A percentile compares a stretch with the other conserved stretches of the same genome.
phyloP scores from a whole-genome alignment of 106 monocot genomes.

The Dendrobium chrysotoxum region DNA sequence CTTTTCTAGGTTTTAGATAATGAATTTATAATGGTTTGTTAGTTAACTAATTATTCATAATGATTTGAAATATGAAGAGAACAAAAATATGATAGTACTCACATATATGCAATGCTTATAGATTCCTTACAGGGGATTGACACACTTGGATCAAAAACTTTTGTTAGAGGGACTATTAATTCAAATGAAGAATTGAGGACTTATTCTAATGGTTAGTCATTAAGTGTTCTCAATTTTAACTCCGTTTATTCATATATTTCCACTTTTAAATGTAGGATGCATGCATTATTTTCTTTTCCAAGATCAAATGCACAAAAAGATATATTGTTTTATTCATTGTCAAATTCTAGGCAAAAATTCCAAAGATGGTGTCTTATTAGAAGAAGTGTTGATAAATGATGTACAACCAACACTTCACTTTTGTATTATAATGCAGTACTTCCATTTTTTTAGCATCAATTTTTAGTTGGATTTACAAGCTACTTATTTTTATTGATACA shows the following conservation, averaged over 20 bases:
- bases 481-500: no score
- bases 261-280: constrained; percentile 22
- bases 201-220: constrained; percentile 74
- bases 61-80: constrained; percentile 40
- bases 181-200: constrained; percentile 71
- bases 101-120: constrained; percentile 82
- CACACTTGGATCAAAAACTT: constrained; percentile 72
- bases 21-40: background rate
- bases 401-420: no score
- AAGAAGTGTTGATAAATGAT: no score
- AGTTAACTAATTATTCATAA: background rate
- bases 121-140: constrained; percentile 88
- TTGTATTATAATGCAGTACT: no score
- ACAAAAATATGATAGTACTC: constrained; percentile 90
- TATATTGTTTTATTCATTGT: constrained; percentile 83
- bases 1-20: background rate
- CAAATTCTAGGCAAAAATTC: constrained; percentile 99
- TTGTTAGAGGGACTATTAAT: constrained; percentile 81
- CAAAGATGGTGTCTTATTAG: constrained; percentile 99
- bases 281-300: no score
- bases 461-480: no score
- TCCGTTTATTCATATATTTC: constrained; percentile 1
- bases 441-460: no score
- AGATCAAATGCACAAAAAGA: constrained; percentile 63
- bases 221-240: background rate